Conservation (phyloP, 1,284 basidiomycete species). For the Tremellales sp. region DNA sequence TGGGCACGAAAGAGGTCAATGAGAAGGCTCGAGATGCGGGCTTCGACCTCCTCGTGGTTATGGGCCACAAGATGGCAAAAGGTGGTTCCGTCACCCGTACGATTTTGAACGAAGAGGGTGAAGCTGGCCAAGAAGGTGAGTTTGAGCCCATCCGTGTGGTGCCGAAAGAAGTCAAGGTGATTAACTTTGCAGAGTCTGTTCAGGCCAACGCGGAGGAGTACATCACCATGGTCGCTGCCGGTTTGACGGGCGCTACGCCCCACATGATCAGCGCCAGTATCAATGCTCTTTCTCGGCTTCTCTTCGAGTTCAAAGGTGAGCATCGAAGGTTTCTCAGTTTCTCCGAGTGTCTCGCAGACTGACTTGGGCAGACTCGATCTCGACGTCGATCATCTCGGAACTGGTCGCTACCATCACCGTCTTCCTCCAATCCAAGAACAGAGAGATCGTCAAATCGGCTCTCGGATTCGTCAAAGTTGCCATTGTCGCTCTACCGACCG, state of each 20-base stretch:
- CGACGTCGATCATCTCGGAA: conserved; percentile 73
- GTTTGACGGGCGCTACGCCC: conserved; percentile 84
- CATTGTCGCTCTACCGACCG: conserved; percentile 73
- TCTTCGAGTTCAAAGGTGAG: conserved; percentile 97
- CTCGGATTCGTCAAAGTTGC: conserved; percentile 94
- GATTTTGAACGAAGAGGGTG: conserved; percentile 60
- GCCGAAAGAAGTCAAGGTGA: background rate
- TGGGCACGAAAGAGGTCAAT: conserved; percentile 98
- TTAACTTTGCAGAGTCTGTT: conserved; percentile 50
- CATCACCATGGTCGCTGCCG: conserved; percentile 94
- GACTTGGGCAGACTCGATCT: conserved; percentile 62
- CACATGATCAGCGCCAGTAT: conserved; percentile 99
- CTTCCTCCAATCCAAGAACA: conserved; percentile 86
- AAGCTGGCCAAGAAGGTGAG: conserved; percentile 60
- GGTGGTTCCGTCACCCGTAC: conserved; percentile 77
- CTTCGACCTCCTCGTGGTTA: conserved; percentile 83
- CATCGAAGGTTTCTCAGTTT: conserved; percentile 12
- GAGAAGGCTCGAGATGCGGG: conserved; percentile 85
- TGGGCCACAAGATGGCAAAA: conserved; percentile 87
- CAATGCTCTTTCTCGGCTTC: conserved; percentile 84
- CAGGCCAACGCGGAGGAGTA: conserved; percentile 85
- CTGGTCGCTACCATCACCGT: conserved; percentile 82
- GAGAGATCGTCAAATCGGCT: conserved; percentile 95
- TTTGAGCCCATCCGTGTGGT: conserved; percentile 4
- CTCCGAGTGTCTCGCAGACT: background rate